Evolutionary conservation across 139 green algal genomes (phyloP).

Genomic region (Bryopsis sp.): DNA sequence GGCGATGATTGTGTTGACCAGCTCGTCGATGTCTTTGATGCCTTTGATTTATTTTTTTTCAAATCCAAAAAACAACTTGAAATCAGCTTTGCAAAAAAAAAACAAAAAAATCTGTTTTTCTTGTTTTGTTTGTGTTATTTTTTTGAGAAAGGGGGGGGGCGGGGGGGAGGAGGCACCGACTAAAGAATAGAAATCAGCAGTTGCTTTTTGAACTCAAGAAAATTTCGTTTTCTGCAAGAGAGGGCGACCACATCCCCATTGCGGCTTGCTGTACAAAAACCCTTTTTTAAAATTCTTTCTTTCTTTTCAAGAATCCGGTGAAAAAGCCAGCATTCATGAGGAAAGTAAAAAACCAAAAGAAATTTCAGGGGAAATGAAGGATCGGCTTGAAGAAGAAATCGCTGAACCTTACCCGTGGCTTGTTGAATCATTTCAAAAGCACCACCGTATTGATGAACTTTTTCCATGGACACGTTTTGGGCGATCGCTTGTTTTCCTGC

Average conservation of each 20-base stretch:
- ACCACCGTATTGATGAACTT: slow-evolving; percentile 62
- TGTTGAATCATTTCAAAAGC: slow-evolving; percentile 72
- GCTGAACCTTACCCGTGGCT: slow-evolving; percentile 35
- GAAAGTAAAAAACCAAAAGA: neutral
- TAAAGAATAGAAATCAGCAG: too few species aligned
- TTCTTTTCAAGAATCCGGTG: too few species aligned
- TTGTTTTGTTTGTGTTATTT: too few species aligned
- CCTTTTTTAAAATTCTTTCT: too few species aligned
- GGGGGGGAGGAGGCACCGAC: too few species aligned
- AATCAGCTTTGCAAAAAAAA: neutral
- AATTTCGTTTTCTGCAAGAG: too few species aligned
- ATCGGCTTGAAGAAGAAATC: neutral
- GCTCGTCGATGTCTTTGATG: slow-evolving; percentile 66
- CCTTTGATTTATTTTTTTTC: too few species aligned
- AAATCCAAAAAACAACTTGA: neutral
- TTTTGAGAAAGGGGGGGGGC: too few species aligned
- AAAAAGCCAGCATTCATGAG: neutral
- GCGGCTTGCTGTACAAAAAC: too few species aligned
- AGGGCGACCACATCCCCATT: too few species aligned
- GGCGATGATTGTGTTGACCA: slow-evolving; percentile 60
- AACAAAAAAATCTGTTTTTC: neutral
- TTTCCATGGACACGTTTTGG: slow-evolving; percentile 53
- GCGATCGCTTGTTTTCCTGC: slow-evolving; percentile 44
- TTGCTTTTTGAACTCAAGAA: too few species aligned
- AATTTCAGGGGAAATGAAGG: neutral